Evolutionary conservation across 2,329 filamentous ascomycete genomes (phyloP), one percentile per base, ranked within the genome.

Genomic region (Triangularia verruculosa): DNA sequence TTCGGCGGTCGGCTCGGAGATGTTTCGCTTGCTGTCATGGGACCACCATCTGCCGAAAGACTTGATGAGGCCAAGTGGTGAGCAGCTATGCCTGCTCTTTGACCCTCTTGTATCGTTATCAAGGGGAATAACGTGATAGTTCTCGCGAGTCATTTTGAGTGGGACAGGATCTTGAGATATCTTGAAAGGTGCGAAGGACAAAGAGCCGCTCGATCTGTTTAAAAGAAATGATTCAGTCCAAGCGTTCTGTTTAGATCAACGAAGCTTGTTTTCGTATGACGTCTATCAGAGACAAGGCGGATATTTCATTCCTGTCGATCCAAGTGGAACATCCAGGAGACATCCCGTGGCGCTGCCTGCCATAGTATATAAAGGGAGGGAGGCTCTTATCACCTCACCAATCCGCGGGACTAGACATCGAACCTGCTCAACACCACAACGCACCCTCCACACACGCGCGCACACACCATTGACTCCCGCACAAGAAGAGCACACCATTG

Each of bases 31-130:
- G 12, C 57, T 60, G 28, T 58, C 56, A 25, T 59, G 55, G 11
- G 57, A 43, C 66, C 65, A 67, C 51, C 24, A 66, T n/a, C 51
- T 64, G 15, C 25, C 68, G 47, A 69, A 34, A 62, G 64, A 57
- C 11, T 13, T 57, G 17, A 69, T 22, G 6, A 60, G 63, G 56
- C 54, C 61, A 24, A 68, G 57, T 58, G 63, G 64, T 32, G 47
- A 55, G 59, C 66, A 66, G 13, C 27, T 59, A 11, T 24, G 4
- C 3, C 24, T 43, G 8, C 5, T n/a, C 27, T 54, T 4, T 9
- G 53, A 9, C 52, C n/a, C 52, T n/a, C 24, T 30, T 1, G 22
- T 17, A 3, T 24, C 17, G 12, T 47, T 17, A 6, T 22, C 27
- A 47, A 17, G 43, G 24, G 34, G 57, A 27, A 47, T 59, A n/a